Percentiles rank a stretch among this genome's conserved stretches.
These are phyloP conservation scores for Coccomyxa sp. DNA, from an alignment of 139 green algal genomes.

Conservation along the genomic window DNA sequence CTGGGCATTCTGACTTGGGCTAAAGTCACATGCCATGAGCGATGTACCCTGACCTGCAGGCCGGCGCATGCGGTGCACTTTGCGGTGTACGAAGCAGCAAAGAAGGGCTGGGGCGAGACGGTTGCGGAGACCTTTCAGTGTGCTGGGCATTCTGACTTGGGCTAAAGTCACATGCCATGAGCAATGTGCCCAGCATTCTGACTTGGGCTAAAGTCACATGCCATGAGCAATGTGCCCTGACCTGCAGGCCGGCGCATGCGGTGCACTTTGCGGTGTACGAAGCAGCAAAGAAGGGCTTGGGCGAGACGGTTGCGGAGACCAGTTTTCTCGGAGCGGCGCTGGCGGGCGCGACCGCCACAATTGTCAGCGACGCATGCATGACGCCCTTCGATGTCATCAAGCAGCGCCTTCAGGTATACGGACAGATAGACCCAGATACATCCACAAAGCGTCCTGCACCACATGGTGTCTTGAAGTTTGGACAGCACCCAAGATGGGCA, in stretches of 20 bases:
- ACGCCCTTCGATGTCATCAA: conserved; percentile 87
- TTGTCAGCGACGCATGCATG: conserved; percentile 85
- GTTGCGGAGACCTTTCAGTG: conserved; percentile 45
- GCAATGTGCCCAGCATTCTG: too few relatives aligned
- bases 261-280: conserved; percentile 97
- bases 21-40: too few relatives aligned
- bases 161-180: too few relatives aligned
- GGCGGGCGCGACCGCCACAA: conserved; percentile 73
- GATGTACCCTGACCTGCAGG: too few relatives aligned
- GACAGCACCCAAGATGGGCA: too few relatives aligned
- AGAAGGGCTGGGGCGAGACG: conserved; percentile 69
- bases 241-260: conserved; percentile 91
- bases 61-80: conserved; percentile 96
- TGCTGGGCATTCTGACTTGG: too few relatives aligned
- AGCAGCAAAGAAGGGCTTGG: conserved; percentile 69
- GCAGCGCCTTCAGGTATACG: conserved; percentile 84
- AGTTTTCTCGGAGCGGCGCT: conserved; percentile 37
- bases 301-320: conserved; percentile 54
- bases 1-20: too few relatives aligned
- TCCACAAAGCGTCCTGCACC: too few relatives aligned
- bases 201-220: too few relatives aligned
- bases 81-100: conserved; percentile 89
- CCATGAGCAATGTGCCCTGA: too few relatives aligned
- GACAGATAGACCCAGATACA: too few relatives aligned
- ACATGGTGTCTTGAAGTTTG: too few relatives aligned